These are phyloP conservation scores for Myriosclerotinia curreyana DNA, from an alignment of 2,329 filamentous ascomycete species.

Conservation along the genomic window DNA sequence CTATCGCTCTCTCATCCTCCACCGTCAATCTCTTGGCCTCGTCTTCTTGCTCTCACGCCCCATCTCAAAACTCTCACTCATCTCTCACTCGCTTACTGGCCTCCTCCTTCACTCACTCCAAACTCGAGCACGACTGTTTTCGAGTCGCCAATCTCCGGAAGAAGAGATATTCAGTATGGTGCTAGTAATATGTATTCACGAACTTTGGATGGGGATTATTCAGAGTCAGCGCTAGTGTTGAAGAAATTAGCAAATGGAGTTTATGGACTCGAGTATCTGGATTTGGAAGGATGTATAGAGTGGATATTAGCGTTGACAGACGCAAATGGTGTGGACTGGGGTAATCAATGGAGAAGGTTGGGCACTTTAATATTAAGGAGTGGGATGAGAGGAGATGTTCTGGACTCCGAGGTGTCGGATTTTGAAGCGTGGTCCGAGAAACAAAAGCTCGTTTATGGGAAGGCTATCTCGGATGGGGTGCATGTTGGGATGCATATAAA, in stretches of 20 bases:
- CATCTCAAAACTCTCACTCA: conserved; percentile 57
- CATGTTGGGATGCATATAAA: background rate
- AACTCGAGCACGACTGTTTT: conserved; percentile 51
- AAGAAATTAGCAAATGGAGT: conserved; percentile 52
- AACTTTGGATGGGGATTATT: conserved; percentile 56
- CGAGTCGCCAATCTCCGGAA: conserved; percentile 41
- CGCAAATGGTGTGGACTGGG: conserved; percentile 33
- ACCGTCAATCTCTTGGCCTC: conserved; percentile 53
- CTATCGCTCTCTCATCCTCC: conserved; percentile 52
- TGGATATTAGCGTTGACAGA: conserved; percentile 44
- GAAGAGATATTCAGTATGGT: conserved; percentile 49
- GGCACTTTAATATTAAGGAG: conserved; percentile 15
- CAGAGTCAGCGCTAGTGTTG: conserved; percentile 55
- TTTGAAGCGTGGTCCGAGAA: background rate
- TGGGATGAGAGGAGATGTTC: conserved; percentile 5
- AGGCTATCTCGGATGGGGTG: background rate
- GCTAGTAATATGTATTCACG: conserved; percentile 58
- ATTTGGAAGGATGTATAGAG: conserved; percentile 56
- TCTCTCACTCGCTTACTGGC: conserved; percentile 61
- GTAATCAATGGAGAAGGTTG: conserved; percentile 32
- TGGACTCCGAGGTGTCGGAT: background rate
- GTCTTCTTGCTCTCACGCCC: conserved; percentile 53
- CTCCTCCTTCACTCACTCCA: conserved; percentile 56
- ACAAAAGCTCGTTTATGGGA: background rate
- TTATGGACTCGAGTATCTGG: conserved; percentile 59